Base-by-base conservation (phyloP, 768 basidiomycete species). In the Rubroboletus satanas region DNA sequence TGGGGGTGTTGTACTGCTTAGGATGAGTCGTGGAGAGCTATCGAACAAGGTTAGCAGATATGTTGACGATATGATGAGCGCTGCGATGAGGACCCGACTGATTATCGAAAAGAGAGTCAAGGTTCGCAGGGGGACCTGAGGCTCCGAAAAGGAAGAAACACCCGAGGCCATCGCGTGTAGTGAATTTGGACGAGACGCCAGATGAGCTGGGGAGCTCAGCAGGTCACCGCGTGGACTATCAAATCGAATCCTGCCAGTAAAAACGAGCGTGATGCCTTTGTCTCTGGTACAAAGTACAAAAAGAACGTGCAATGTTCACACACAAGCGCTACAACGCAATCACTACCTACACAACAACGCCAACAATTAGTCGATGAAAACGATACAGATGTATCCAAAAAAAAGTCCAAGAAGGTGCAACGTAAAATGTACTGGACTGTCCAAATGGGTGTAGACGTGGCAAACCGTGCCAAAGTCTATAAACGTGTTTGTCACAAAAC, bases 31-130 rank as follows among this genome's bases (percentile, higher is more conserved):
- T 17, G 71, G 65, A 29, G 69, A 71, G 12, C 56, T 57, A 15
- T 71, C 69, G 15, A 71, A 71, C 51, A 61, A 31, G 10, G 63
- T 53, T 3, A 72, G 54, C 12, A 52, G 35, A 17, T 45, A 49
- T 7, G 71, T 33, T 7, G 69, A 65, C 3, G 55, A 49, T n/a
- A 55, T 23, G 49, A 66, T 26, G 43, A 71, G 57, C 10, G 23
- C 17, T 29, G 65, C 62, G 17, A 57, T 33, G 32, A 63, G 52
- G 21, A 67, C 14, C 32, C 69, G 63, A 17, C 37, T 61, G 49
- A 67, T 21, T 1, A 69, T 18, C 9, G 69, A 66, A 39, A 69
- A 56, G 6, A 58, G 15, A n/a, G 64, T 55, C 44, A 71, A 57
- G 0, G 52, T 56, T 47, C 52, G 61, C 31, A 72, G 23, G 45